These are phyloP conservation scores for Phaseolus coccineus DNA, from an alignment of 331 rosid genomes.

Conservation along the genomic window DNA sequence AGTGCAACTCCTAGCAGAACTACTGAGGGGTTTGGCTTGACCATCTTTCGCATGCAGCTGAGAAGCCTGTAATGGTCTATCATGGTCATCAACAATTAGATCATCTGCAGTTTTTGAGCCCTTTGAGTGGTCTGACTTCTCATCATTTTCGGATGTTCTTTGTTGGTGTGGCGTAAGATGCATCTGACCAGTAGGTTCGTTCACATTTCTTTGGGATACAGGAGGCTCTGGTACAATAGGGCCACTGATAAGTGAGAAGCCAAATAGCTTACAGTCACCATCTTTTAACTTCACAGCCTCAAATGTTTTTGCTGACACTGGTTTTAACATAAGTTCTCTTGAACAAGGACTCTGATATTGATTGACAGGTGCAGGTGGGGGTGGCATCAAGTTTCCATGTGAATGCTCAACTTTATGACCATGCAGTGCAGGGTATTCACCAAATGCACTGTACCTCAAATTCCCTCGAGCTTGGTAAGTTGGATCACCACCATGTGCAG, in stretches of 20 bases:
- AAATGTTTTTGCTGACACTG: conserved; percentile 42
- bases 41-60: conserved; percentile 54
- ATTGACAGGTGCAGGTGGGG: conserved; percentile 56
- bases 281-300: conserved; percentile 66
- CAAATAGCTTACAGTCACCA: conserved; percentile 84
- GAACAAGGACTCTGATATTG: conserved; percentile 56
- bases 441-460: conserved; percentile 54
- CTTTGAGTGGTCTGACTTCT: conserved; percentile 59
- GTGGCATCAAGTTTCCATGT: conserved; percentile 73
- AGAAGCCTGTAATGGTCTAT: conserved; percentile 51
- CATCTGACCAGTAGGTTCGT: conserved; percentile 43
- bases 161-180: conserved; percentile 44
- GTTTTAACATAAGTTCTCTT: conserved; percentile 54
- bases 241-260: conserved; percentile 64
- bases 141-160: conserved; percentile 49
- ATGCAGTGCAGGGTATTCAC: conserved; percentile 53
- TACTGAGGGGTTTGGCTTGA: conserved; percentile 57
- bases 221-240: conserved; percentile 53
- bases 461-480: conserved; percentile 60
- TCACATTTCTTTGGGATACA: conserved; percentile 41
- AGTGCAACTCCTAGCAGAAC: conserved; percentile 87
- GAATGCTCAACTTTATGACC: conserved; percentile 58
- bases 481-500: conserved; percentile 52
- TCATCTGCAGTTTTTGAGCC: conserved; percentile 53
- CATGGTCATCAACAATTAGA: conserved; percentile 48